A percentile compares a stretch with the other conserved stretches of the same genome.
These are phyloP conservation scores for Alternaria triticimaculans DNA, from an alignment of 2,329 filamentous ascomycete genomes.

Conservation along the genomic window DNA sequence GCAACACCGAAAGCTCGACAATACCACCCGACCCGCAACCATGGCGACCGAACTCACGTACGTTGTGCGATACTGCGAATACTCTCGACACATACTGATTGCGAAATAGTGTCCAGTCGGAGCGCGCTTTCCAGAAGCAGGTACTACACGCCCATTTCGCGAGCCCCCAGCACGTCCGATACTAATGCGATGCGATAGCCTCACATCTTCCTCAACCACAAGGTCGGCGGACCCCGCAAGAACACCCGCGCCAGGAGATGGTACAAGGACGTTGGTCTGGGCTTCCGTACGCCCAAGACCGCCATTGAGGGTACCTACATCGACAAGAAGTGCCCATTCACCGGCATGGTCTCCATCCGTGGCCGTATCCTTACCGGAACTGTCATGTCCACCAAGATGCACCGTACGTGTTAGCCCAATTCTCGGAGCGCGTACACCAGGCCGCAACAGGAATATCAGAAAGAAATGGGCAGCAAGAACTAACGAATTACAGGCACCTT, in stretches of 20 bases:
- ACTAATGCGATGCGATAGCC: slow-evolving; percentile 67
- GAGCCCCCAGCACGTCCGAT: slow-evolving; percentile 24
- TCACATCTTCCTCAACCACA: slow-evolving; percentile 99
- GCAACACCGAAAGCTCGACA: slow-evolving; percentile 39
- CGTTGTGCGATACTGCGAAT: slow-evolving; percentile 22
- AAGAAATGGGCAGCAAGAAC: slow-evolving; percentile 20
- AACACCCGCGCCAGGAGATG: slow-evolving; percentile 71
- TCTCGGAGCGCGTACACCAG: neutral
- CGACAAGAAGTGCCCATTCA: slow-evolving; percentile 99
- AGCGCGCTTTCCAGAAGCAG: slow-evolving; percentile 98
- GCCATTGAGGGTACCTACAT: slow-evolving; percentile 99
- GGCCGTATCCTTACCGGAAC: slow-evolving; percentile 99
- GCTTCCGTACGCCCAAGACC: slow-evolving; percentile 97
- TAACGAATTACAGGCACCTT: slow-evolving; percentile 65
- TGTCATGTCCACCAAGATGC: slow-evolving; percentile 99
- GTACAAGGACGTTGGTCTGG: slow-evolving; percentile 99
- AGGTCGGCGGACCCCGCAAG: slow-evolving; percentile 72
- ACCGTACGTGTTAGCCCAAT: slow-evolving; percentile 64
- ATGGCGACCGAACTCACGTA: slow-evolving; percentile 55
- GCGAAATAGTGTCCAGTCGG: slow-evolving; percentile 92
- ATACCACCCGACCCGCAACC: slow-evolving; percentile 46
- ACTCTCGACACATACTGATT: slow-evolving; percentile 31
- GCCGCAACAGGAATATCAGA: neutral
- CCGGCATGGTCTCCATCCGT: slow-evolving; percentile 98
- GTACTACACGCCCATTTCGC: slow-evolving; percentile 35